A percentile compares a stretch with the other conserved stretches of the same genome.
These are phyloP conservation scores for Magnaporthiopsis poae DNA, from an alignment of 2,329 filamentous ascomycete species.

Conservation along the genomic window DNA sequence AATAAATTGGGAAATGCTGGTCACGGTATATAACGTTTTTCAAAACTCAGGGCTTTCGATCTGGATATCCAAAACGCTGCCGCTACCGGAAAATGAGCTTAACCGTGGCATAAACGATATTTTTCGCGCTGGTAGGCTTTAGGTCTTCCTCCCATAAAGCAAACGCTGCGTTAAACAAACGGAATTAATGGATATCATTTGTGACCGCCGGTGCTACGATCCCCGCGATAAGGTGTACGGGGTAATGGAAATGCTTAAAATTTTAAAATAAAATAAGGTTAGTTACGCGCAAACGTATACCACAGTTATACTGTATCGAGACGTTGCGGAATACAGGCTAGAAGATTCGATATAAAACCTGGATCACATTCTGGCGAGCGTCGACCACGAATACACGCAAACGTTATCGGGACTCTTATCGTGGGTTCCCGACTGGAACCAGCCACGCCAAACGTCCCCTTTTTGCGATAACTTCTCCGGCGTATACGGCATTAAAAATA, in stretches of 20 bases:
- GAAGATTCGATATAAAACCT: not conserved
- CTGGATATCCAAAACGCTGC: not conserved
- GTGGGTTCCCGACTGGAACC: conserved; percentile 2
- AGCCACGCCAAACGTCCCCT: not conserved
- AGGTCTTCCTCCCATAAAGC: no score
- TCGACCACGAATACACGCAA: not conserved
- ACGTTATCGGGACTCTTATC: not conserved
- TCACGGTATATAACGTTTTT: not conserved
- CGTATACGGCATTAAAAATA: not conserved
- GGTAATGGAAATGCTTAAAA: not conserved
- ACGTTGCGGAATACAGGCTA: not conserved
- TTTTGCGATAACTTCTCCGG: not conserved
- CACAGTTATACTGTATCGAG: not conserved
- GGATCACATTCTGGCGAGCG: not conserved
- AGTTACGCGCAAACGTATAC: not conserved
- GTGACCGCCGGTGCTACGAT: not conserved
- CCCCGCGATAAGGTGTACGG: not conserved
- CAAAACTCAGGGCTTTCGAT: not conserved
- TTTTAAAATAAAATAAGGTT: not conserved
- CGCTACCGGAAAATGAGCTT: no score
- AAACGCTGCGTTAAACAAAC: no score
- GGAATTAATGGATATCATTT: no score
- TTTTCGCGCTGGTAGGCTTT: no score
- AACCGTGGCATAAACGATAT: no score
- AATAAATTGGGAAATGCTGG: not conserved